Evolutionary conservation across 1,284 basidiomycete genomes (phyloP).

Genomic region (Ceratobasidium sp.): DNA sequence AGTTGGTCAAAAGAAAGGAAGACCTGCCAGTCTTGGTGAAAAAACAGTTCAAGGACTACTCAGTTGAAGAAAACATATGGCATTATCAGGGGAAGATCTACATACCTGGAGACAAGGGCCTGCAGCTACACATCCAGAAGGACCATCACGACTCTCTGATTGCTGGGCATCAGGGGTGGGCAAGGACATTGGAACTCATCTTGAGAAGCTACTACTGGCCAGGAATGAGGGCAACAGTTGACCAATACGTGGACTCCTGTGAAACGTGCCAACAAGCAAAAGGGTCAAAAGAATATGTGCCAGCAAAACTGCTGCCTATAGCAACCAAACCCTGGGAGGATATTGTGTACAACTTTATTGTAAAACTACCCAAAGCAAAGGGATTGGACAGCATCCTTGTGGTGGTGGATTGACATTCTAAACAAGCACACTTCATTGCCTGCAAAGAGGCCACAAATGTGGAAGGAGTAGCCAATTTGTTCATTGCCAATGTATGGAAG

Average conservation of each 20-base stretch:
- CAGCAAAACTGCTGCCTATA: too few species aligned
- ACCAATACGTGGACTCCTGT: neutral
- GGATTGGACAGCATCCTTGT: too few species aligned
- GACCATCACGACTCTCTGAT: neutral
- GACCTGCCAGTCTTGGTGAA: neutral
- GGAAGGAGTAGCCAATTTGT: too few species aligned
- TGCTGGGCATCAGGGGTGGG: neutral
- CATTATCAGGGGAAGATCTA: neutral
- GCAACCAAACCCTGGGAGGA: too few species aligned
- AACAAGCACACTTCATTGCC: too few species aligned
- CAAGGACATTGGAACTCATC: neutral
- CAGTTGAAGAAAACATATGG: neutral
- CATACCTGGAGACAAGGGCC: neutral
- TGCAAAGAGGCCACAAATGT: too few species aligned
- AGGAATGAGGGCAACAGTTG: neutral
- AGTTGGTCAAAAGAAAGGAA: neutral
- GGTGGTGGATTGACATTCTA: too few species aligned
- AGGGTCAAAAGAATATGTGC: too few species aligned
- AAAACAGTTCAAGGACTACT: neutral
- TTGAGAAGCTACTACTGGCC: neutral
- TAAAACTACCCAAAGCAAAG: too few species aligned
- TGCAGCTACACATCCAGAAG: neutral
- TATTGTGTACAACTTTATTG: too few species aligned
- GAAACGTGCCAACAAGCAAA: neutral
- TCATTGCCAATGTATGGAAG: too few species aligned